Evolutionary conservation across 139 green algal genomes (phyloP).

Genomic region (Coelastrella sp.): DNA sequence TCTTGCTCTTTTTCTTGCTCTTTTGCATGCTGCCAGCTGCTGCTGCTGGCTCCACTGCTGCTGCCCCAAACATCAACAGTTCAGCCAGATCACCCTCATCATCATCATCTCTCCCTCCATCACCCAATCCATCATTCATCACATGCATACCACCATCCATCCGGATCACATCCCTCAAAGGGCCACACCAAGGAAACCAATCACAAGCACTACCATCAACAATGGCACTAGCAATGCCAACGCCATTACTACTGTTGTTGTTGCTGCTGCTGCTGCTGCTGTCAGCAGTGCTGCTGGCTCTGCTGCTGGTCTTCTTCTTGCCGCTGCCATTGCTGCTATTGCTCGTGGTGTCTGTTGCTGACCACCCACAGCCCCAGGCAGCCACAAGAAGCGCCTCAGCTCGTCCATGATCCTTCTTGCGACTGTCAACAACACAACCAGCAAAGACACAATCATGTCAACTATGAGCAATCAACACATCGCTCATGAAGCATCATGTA

Average conservation of each 20-base stretch:
- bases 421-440: conserved; percentile 50
- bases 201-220: too few relatives aligned
- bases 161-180: neutral
- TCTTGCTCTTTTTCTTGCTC: neutral
- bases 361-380: conserved; percentile 65
- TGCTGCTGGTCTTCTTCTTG: conserved; percentile 3
- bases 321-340: neutral
- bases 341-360: neutral
- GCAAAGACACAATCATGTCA: neutral
- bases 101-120: neutral
- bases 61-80: neutral
- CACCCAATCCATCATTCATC: neutral
- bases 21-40: neutral
- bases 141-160: conserved; percentile 32
- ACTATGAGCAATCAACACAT: neutral
- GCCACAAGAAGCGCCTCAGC: conserved; percentile 87
- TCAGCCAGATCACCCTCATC: neutral
- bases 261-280: too few relatives aligned
- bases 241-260: neutral
- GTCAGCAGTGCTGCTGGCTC: neutral
- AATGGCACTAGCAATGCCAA: too few relatives aligned
- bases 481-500: too few relatives aligned
- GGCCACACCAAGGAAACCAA: neutral
- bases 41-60: neutral
- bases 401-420: conserved; percentile 88